Evolutionary conservation across 306 rosid species (phyloP), one percentile per base, ranked within the genome.

Genomic region (Astragalus membranaceus): DNA sequence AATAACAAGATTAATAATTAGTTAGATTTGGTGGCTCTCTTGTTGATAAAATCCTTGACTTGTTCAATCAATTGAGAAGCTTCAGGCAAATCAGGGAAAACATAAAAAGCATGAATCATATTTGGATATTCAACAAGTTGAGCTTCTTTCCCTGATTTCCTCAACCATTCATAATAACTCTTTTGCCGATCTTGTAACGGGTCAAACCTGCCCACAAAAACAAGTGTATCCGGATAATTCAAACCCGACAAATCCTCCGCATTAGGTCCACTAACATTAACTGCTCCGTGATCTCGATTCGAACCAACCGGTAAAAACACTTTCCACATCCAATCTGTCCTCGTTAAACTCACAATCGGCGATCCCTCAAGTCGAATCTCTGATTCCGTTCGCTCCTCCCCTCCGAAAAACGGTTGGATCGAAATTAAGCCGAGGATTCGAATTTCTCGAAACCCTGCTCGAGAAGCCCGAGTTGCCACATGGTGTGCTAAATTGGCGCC

Each of bases 331-430:
- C 92, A 90, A 39, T 93, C 89, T 0, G 97, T 85, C 8, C 87
- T 54, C 3, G 4, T 14, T 6, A 70, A 1, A 8, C 89, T 74
- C 5, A 90, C 81, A 15, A 88, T 3, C 14, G 87, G 89, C 1
- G 55, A 85, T 0, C 55, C 48, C 17, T 64, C 55, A 0, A 90
- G 83, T 2, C 78, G 75, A 30, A 63, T 10, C 82, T 93, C 98
- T 0, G 98, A 59, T 4, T 74, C 88, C 0, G 90, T 87, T 35
- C 90, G 61, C 59, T 88, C 94, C 67, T 82, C 90, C 8, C 97
- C 98, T 0, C 97, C 97, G 62, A 93, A 93, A 49, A 81, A 93
- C 0, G 98, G 96, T 20, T 88, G 96, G 5, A 93, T 88, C 5
- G 92, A 65, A 0, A 93, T 0, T 56, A 88, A 9, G 6, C 98